Evolutionary conservation across 75 land plant species (phyloP), one percentile per base, ranked within the genome.

Genomic region (Larix kaempferi): DNA sequence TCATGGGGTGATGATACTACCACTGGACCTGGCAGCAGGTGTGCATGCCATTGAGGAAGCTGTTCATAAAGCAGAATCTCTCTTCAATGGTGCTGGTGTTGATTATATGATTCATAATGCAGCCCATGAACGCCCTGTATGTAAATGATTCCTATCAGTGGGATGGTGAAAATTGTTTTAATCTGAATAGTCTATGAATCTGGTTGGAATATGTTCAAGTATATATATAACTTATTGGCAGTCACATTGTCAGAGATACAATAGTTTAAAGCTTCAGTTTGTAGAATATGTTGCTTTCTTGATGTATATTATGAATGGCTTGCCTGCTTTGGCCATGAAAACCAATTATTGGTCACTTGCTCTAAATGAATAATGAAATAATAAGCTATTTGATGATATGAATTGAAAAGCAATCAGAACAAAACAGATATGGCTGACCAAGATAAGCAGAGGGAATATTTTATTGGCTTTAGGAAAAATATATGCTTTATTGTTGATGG

Each of bases 91-190:
- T 65, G 75, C 78, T 75, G 98, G 98, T 74, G 88, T 95, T 73
- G 92, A 91, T 83, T 87, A 84, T 77, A 90, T 95, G 90, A 84
- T 95, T 64, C 96, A 93, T 39, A 95, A 95, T 91, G 96, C 95
- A 75, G 93, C 98, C 4, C 81, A 79, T 86, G 89, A 89, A 59
- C 93, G 98, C 39, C 98, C 93, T 74, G 96, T 94, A 81, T 78
- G 92, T 82, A 54, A 49, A 56, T 26, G 37, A 74, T 49, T 39
- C 21, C 25, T 17, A 41, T 55, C 23, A 69, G 23, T 35, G 25
- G 49, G 41, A 69, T 19, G 21, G 12, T 69, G 71, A 41, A 69
- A 69, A 21, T 41, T 29, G 21, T 21, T 69, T 21, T 19, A 65
- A 65, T 65, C 25, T 23, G 3, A 39, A 23, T 69, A 69, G 39